These are phyloP conservation scores for Cordyceps farinosa DNA, from an alignment of 2,329 filamentous ascomycete species.

Conservation along the genomic window DNA sequence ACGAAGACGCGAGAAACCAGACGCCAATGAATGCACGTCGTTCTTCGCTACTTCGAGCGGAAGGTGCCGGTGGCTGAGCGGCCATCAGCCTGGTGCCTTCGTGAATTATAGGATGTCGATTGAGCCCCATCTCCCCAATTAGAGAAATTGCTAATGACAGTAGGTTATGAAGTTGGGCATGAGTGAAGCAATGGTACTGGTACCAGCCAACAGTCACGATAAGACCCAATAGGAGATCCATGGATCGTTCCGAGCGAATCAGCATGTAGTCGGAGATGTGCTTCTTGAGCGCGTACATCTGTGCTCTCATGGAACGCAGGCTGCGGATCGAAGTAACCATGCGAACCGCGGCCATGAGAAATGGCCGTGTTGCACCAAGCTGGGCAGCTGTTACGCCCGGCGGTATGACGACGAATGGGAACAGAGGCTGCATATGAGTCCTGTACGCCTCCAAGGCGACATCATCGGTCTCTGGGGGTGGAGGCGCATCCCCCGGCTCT, in stretches of 20 bases:
- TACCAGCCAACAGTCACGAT: constrained; percentile 49
- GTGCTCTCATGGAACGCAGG: constrained; percentile 45
- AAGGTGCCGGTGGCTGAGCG: constrained; percentile 36
- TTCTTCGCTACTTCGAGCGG: constrained; percentile 47
- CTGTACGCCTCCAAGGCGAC: constrained; percentile 43
- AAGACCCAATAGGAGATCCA: constrained; percentile 48
- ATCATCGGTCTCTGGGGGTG: constrained; percentile 44
- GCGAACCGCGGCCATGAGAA: constrained; percentile 47
- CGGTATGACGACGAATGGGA: constrained; percentile 47
- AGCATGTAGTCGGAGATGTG: constrained; percentile 48
- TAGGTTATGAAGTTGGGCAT: constrained; percentile 50
- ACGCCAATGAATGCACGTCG: constrained; percentile 49
- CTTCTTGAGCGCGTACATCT: constrained; percentile 46
- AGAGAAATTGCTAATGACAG: constrained; percentile 47
- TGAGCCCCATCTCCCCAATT: constrained; percentile 45
- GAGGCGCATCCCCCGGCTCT: constrained; percentile 36
- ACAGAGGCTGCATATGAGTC: constrained; percentile 39
- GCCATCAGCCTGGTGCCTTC: constrained; percentile 44
- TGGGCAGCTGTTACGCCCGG: constrained; percentile 32
- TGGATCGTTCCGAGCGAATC: constrained; percentile 45
- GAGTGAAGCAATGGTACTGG: constrained; percentile 52
- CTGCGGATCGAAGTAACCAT: constrained; percentile 49
- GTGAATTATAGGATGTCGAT: constrained; percentile 36
- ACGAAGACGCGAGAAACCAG: constrained; percentile 54
- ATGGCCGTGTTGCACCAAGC: constrained; percentile 40